Conservation (phyloP, 371 early-diverging fungal species). For the Circinella minor region DNA sequence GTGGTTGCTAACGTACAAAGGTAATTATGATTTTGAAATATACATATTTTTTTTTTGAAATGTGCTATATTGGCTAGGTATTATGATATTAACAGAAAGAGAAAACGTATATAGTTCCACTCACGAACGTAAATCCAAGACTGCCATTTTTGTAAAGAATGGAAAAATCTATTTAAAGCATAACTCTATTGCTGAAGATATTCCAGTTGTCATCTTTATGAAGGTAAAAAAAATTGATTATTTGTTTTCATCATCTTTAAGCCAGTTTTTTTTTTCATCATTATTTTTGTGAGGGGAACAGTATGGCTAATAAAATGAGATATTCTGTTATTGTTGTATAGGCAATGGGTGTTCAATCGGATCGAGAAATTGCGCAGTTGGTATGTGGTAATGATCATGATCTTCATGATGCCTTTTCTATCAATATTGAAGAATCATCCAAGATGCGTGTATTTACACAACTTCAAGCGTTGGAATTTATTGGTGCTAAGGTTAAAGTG, state of each 20-base stretch:
- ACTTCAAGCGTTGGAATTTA: slow-evolving; percentile 91
- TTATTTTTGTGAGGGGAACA: too few relatives aligned
- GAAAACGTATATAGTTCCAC: slow-evolving; percentile 75
- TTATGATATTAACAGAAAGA: background rate
- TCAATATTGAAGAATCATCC: slow-evolving; percentile 91
- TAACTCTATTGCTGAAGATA: slow-evolving; percentile 93
- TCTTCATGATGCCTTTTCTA: slow-evolving; percentile 84
- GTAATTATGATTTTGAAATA: slow-evolving; percentile 17
- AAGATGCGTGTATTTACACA: slow-evolving; percentile 83
- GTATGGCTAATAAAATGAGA: too few relatives aligned
- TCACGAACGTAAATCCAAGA: slow-evolving; percentile 98
- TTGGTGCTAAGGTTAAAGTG: slow-evolving; percentile 84
- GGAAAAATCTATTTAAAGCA: slow-evolving; percentile 92
- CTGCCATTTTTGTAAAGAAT: slow-evolving; percentile 84
- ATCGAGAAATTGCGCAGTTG: slow-evolving; percentile 95
- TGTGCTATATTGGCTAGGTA: too few relatives aligned
- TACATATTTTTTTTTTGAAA: background rate
- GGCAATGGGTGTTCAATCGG: slow-evolving; percentile 96
- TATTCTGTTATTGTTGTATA: slow-evolving; percentile 18
- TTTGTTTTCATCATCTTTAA: background rate
- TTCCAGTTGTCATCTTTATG: slow-evolving; percentile 91
- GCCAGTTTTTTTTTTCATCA: too few relatives aligned
- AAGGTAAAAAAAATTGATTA: slow-evolving; percentile 46
- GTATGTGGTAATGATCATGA: slow-evolving; percentile 89
- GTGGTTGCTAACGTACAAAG: slow-evolving; percentile 63